A percentile compares a stretch with the other conserved stretches of the same genome.
phyloP scores from a whole-genome alignment of 805 yeast genomes.

The Schwanniomyces polymorphus region DNA sequence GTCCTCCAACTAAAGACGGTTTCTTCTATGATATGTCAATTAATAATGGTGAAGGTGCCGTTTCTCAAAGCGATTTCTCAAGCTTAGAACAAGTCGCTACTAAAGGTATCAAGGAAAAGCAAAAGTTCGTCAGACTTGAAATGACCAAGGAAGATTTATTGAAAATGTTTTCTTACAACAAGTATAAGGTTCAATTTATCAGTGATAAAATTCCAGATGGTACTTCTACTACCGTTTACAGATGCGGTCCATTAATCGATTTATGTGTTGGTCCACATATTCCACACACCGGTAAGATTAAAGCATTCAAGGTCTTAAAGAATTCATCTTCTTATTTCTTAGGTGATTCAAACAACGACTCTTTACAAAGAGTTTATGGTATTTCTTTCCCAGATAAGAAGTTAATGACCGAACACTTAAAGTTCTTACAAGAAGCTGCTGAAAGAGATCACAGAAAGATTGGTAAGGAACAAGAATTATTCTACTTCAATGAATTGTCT shows the following conservation, averaged over 20 bases:
- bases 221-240: conserved; percentile 92
- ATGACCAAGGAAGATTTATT: conserved; percentile 89
- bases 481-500: conserved; percentile 92
- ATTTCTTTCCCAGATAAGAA: conserved; percentile 98
- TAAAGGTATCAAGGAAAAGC: conserved; percentile 91
- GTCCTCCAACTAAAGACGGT: conserved; percentile 98
- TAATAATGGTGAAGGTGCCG: conserved; percentile 65
- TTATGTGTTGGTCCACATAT: conserved; percentile 97
- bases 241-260: conserved; percentile 97
- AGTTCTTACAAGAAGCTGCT: conserved; percentile 94
- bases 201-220: conserved; percentile 91
- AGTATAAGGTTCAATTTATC: conserved; percentile 89
- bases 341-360: conserved; percentile 91
- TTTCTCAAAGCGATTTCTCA: conserved; percentile 80
- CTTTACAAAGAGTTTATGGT: conserved; percentile 96
- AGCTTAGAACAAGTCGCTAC: conserved; percentile 84
- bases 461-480: conserved; percentile 95
- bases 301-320: conserved; percentile 90
- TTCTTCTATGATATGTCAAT: conserved; percentile 96
- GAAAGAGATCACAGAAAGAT: conserved; percentile 94
- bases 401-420: conserved; percentile 89
- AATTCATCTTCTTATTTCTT: conserved; percentile 95
- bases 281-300: conserved; percentile 95
- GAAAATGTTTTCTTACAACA: conserved; percentile 93
- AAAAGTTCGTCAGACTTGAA: conserved; percentile 89